Percentiles rank a stretch among this genome's conserved stretches.
Evolutionary conservation across 306 rosid species (phyloP).

Genomic region (Adenanthera pavonina): DNA sequence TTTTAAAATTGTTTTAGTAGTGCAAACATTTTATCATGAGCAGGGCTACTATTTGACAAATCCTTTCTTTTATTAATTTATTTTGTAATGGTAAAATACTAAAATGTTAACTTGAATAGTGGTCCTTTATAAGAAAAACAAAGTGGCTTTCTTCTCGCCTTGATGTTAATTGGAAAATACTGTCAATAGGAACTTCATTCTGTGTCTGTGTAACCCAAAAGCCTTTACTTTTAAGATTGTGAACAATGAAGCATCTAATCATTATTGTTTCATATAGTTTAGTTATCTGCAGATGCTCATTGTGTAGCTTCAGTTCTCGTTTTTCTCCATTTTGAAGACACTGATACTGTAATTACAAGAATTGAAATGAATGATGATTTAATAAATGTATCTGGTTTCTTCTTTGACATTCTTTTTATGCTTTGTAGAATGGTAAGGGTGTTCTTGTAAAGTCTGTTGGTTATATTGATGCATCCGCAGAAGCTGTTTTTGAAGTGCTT

Average conservation of each 20-base stretch:
- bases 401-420: constrained; percentile 37
- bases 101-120: no score
- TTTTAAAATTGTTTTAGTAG: neutral
- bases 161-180: neutral
- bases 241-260: neutral
- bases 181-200: neutral
- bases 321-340: constrained; percentile 9
- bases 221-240: neutral
- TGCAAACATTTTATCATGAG: neutral
- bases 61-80: neutral
- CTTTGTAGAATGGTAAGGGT: constrained; percentile 77
- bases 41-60: neutral
- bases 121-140: no score
- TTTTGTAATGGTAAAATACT: neutral
- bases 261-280: constrained; percentile 5
- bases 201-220: neutral
- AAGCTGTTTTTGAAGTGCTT: constrained; percentile 77
- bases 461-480: constrained; percentile 82
- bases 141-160: no score
- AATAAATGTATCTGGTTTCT: constrained; percentile 56
- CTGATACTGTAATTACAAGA: constrained; percentile 24
- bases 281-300: constrained; percentile 1
- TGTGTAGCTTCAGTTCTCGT: neutral
- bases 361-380: constrained; percentile 14
- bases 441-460: constrained; percentile 84